Evolutionary conservation across 1,284 basidiomycete genomes (phyloP).

Genomic region (Leccinum griseonigrum): DNA sequence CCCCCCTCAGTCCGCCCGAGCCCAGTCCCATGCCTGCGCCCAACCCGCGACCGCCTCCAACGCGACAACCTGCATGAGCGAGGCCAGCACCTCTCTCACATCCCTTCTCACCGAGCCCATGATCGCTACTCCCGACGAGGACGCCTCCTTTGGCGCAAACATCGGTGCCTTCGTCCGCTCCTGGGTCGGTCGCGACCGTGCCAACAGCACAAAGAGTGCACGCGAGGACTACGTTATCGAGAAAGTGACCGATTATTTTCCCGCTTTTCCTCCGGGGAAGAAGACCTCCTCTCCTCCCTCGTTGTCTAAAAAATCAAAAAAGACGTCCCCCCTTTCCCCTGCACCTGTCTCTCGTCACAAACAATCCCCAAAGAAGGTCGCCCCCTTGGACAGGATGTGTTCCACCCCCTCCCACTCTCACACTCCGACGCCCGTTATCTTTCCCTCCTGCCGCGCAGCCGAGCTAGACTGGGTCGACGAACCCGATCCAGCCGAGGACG

Average conservation of each 20-base stretch:
- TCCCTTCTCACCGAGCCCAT: constrained; percentile 33
- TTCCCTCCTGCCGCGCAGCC: constrained; percentile 30
- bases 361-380: constrained; percentile 10
- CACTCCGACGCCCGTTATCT: constrained; percentile 32
- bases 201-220: constrained; percentile 16
- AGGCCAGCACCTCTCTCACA: constrained; percentile 33
- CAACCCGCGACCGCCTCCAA: constrained; percentile 15
- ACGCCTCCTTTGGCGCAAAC: constrained; percentile 27
- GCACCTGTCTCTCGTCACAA: constrained; percentile 14
- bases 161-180: constrained; percentile 32
- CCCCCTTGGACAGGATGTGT: constrained; percentile 13
- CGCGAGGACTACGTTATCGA: constrained; percentile 26
- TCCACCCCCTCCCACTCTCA: constrained; percentile 26
- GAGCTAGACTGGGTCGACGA: constrained; percentile 31
- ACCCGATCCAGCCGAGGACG: constrained; percentile 23
- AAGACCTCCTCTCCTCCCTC: constrained; percentile 10
- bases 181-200: constrained; percentile 30
- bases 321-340: constrained; percentile 13
- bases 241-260: constrained; percentile 33
- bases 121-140: constrained; percentile 32
- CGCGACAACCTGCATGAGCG: constrained; percentile 25
- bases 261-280: constrained; percentile 21
- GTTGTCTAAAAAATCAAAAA: constrained; percentile 20
- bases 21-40: constrained; percentile 19
- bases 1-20: constrained; percentile 20